Evolutionary conservation across 2,329 filamentous ascomycete genomes (phyloP), one percentile per base, ranked within the genome.

Genomic region (Botrytis sinoallii): DNA sequence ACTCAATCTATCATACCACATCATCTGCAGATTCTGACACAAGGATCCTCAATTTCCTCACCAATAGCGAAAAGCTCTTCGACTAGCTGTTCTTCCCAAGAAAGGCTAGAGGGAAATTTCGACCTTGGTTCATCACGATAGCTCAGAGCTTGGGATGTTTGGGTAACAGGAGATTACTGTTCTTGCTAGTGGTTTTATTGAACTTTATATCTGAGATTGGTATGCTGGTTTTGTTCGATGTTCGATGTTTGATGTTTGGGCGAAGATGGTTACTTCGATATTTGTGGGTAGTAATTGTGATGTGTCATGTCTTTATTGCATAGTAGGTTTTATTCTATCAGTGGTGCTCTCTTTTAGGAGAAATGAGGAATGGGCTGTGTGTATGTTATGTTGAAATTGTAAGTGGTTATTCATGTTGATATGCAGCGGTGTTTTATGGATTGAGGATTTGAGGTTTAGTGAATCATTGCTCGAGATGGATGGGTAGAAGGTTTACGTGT

Each of bases 401-500:
- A 8, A 25, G 25, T 10, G 22, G 4, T 2, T 4, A 1, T 40
- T 14, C 35, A 2, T 9, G 22, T n/a, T 1, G 22, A 40, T 61
- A 1, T 25, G 2, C 1, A 55, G 52, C 3, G n/a, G 14, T 61
- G 2, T 38, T 9, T 22, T 38, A 16, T 3, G 20, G 12, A n/a
- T 8, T 1, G 32, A 16, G 16, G 7, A 46, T 46, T 8, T 1
- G 32, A 16, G 16, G 7, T 20, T 46, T 46, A 46, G 20, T 46
- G 44, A 5, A 46, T 14, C 16, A 4, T 14, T 16, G 18, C 22
- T 16, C 25, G 35, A 38, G 20, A 16, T 16, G 12, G 25, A 40
- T 61, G 1, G 6, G n/a, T 16, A 6, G 10, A 25, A 52, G 84
- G 82, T 0, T 82, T 85, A 46, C 82, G 82, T 85, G 40, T 82